Conservation (phyloP, 2,329 filamentous ascomycete species). For the Alternaria gaisen region DNA sequence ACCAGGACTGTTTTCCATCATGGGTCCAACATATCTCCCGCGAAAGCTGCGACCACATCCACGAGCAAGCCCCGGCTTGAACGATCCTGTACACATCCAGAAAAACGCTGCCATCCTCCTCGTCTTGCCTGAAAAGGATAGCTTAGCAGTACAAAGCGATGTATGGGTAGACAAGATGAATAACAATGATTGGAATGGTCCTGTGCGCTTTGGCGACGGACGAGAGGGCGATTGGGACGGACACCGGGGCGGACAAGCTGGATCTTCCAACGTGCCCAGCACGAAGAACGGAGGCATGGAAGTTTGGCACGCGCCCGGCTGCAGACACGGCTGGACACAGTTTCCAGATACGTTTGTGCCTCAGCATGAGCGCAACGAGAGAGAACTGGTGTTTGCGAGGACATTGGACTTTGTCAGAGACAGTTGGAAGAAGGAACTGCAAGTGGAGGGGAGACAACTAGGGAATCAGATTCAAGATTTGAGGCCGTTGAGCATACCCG, state of each 20-base stretch:
- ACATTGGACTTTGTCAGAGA: conserved; percentile 50
- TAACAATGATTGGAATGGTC: conserved; percentile 41
- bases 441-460: conserved; percentile 15
- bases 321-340: conserved; percentile 55
- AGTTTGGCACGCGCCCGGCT: conserved; percentile 48
- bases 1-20: conserved; percentile 51
- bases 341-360: conserved; percentile 52
- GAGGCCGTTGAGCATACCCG: conserved; percentile 31
- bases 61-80: conserved; percentile 53
- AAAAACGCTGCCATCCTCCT: conserved; percentile 53
- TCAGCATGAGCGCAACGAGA: conserved; percentile 50
- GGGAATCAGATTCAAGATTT: conserved; percentile 29
- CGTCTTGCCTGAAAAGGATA: conserved; percentile 54
- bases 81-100: conserved; percentile 46
- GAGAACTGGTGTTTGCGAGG: conserved; percentile 48
- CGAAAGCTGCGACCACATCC: conserved; percentile 49
- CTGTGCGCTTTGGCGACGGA: conserved; percentile 48
- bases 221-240: conserved; percentile 45
- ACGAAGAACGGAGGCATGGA: conserved; percentile 49
- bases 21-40: conserved; percentile 54
- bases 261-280: conserved; percentile 21
- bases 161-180: conserved; percentile 55
- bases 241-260: conserved; percentile 24
- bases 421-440: conserved; percentile 44
- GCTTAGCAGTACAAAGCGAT: conserved; percentile 54